Base-by-base conservation (phyloP, 2,329 filamentous ascomycete genomes). In the Elsinoe ampelina region DNA sequence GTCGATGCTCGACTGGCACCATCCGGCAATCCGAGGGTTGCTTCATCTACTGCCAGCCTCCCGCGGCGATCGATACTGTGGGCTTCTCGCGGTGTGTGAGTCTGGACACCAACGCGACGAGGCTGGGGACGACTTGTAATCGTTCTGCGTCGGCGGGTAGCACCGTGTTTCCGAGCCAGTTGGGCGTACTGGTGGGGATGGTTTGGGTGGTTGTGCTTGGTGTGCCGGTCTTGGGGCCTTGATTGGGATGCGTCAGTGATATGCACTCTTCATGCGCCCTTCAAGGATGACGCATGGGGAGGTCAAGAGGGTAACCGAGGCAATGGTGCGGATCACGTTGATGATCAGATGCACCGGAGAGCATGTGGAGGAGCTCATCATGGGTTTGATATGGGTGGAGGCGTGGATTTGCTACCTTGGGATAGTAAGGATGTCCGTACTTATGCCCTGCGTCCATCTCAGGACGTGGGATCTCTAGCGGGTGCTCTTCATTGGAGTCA, bases 401-500 rank as follows among this genome's bases (percentile, higher is more conserved):
- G 26, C 3, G 26, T 30, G 26, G 5, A 30, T 5, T 30, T 8
- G 5, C 26, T 30, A 30, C 26, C 8, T 8, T 30, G 8, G 7
- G 26, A 7, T 7, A 5, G 26, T 7, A 30, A 30, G 26, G 26
- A 2, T 5, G 2, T 30, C 7, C 2, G 26, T 30, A 7, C 8
- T 8, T 8, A 30, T 30, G 7, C 26, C 26, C 3, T 30, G 26
- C 26, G 2, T 8, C 7, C 7, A 7, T 30, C 26, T 30, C 26
- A 2, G 7, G 7, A 30, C 26, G 2, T 3, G 26, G 4, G 26
- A 30, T 2, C 3, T 8, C 7, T 30, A 30, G 26, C 26, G 26
- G 7, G 4, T 45, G 41, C 41, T 45, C 20, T 30, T 45, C 19
- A 50, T 17, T 1, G 48, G 48, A 68, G 81, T 83, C 20, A 84